phyloP scores from a whole-genome alignment of 1,139 yeast genomes.

The Candida neerlandica region DNA sequence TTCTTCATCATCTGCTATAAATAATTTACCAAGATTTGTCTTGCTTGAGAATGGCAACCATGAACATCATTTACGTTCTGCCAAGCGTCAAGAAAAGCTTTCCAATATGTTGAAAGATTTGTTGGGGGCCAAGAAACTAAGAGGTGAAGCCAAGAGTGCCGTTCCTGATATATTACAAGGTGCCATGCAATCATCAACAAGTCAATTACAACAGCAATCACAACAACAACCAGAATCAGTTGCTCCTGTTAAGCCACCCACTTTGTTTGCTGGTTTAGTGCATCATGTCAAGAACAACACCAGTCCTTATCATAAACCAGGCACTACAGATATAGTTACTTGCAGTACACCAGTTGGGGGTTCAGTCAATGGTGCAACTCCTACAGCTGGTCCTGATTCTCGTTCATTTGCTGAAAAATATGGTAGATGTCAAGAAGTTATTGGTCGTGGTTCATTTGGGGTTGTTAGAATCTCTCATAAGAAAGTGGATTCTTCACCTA shows the following conservation, averaged over 20 bases:
- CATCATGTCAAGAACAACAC: constrained; percentile 54
- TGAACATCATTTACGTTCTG: constrained; percentile 74
- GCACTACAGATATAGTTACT: constrained; percentile 10
- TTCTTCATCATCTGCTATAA: neutral
- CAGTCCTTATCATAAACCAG: constrained; percentile 24
- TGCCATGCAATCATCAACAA: constrained; percentile 15
- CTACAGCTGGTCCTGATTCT: constrained; percentile 24
- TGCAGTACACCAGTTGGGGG: neutral
- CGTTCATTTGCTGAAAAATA: constrained; percentile 51
- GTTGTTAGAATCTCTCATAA: constrained; percentile 51
- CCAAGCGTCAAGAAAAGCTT: constrained; percentile 85
- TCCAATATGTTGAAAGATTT: constrained; percentile 85
- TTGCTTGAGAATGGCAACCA: constrained; percentile 70
- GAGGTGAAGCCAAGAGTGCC: constrained; percentile 82
- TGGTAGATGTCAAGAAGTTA: constrained; percentile 53
- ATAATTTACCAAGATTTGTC: constrained; percentile 46
- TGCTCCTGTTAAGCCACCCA: constrained; percentile 54
- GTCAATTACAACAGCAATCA: constrained; percentile 16
- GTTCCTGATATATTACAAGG: constrained; percentile 62
- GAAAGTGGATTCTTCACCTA: constrained; percentile 20
- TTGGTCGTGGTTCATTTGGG: constrained; percentile 52
- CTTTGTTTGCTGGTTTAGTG: constrained; percentile 82
- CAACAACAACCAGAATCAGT: constrained; percentile 11
- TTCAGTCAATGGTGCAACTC: neutral
- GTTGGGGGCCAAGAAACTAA: constrained; percentile 75